Evolutionary conservation across 2,329 filamentous ascomycete genomes (phyloP), one percentile per base, ranked within the genome.

Genomic region (Hypoxylon sp.): DNA sequence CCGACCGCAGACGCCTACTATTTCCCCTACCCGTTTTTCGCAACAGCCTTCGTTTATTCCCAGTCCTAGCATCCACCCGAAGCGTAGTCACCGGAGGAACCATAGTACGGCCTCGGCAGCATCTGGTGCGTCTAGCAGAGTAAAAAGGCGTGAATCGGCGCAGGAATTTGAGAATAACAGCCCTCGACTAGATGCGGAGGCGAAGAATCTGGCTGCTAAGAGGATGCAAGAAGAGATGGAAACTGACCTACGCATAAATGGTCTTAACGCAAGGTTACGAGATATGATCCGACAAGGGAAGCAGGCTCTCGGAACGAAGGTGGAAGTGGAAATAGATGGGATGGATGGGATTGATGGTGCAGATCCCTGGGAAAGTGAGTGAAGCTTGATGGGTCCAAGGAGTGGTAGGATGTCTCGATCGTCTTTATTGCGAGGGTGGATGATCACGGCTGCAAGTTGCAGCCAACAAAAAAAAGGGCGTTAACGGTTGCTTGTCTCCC

Each of bases 261-360:
- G 91, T 25, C 89, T 98, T 79, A 97, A 96, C 76, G 85, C 88
- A 51, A 89, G 92, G 73, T 82, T 98, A 51, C 88, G 92, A 75
- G 91, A 90, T 34, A 93, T 99, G 91, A 97, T 99, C 60, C 86
- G 90, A 1, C 91, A 98, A 79, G 96, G 94, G 0, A 91, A 91
- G 73, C 91, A 96, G 78, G 96, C 96, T 1, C 81, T 99, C 17
- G 94, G 91, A 1, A 92, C 91, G 19, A 91, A 83, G 43, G 83
- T 93, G 53, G 89, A 92, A 75, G 85, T 93, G 46, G 85, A 88
- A 41, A 80, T 81, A 25, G 77, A 80, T 38, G 81, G 75, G 3
- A 67, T 30, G 4, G 64, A 53, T 38, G 56, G 17, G 19, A 34
- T 13, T 30, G 21, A 43, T 21, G 43, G 11, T 21, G 36, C 19